Conservation (phyloP, 371 early-diverging fungal genomes). For the Mucor piriformis region DNA sequence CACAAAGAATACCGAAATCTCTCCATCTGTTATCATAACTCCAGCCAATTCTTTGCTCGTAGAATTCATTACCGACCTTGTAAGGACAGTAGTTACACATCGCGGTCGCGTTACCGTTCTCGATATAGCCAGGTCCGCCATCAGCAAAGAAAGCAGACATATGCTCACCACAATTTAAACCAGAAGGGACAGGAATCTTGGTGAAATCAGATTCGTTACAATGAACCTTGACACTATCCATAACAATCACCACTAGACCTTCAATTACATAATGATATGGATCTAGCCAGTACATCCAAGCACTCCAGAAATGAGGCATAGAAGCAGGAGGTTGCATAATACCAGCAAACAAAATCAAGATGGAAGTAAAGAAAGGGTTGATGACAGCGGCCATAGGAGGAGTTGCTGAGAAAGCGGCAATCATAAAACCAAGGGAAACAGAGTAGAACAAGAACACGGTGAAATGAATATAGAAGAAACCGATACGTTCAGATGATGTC, state of each 20-base stretch:
- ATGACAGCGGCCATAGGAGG: slow-evolving; percentile 74
- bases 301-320: slow-evolving; percentile 78
- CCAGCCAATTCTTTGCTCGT: slow-evolving; percentile 58
- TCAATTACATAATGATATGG: slow-evolving; percentile 80
- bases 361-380: slow-evolving; percentile 74
- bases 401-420: slow-evolving; percentile 53
- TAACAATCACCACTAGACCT: slow-evolving; percentile 72
- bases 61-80: slow-evolving; percentile 63
- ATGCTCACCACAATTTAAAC: slow-evolving; percentile 67
- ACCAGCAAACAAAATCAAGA: slow-evolving; percentile 76
- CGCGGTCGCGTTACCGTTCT: slow-evolving; percentile 47
- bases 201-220: slow-evolving; percentile 59
- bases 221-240: slow-evolving; percentile 54
- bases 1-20: slow-evolving; percentile 70
- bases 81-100: slow-evolving; percentile 73
- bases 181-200: slow-evolving; percentile 57
- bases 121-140: slow-evolving; percentile 62
- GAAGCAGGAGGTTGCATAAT: slow-evolving; percentile 64
- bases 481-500: slow-evolving; percentile 50
- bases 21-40: slow-evolving; percentile 70
- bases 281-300: slow-evolving; percentile 82
- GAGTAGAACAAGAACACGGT: slow-evolving; percentile 67
- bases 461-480: slow-evolving; percentile 67
- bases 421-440: slow-evolving; percentile 66
- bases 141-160: slow-evolving; percentile 55